Base-by-base conservation (phyloP, 2,329 filamentous ascomycete genomes). In the Bimuria novae-zelandiae region DNA sequence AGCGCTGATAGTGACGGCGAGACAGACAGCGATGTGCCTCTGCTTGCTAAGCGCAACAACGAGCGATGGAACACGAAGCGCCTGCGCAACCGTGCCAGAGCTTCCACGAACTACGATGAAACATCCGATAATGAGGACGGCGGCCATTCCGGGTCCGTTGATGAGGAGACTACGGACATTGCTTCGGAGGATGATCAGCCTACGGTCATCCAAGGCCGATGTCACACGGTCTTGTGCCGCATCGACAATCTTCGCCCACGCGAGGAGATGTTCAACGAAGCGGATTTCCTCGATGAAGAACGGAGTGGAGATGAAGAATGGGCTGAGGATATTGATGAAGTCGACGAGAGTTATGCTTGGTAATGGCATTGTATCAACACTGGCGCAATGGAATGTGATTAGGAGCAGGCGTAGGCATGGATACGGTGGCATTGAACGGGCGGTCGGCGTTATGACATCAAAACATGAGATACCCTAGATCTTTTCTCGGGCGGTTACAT, bases 231-330 rank as follows among this genome's bases (percentile, higher is more conserved):
- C 16, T 83, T 89, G 54, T 81, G 92, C 37, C 77, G 84, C 39
- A 86, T 92, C 60, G 89, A 92, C 71, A 92, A 92, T 68, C 83
- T 89, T 66, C 86, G 90, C 55, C 85, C 86, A 4, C 80, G 80
- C 2, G 89, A 91, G 73, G 76, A 82, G 21, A 85, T 88, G 55
- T 89, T 82, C 58, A 81, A 81, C 19, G 89, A 91, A 78, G 84
- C 82, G 1, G 89, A 93, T 67, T 92, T 93, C 62, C 71, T 89
- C 12, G 84, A 87, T 58, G 79, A 78, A 19, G 84, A 86, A 63
- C 70, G 74, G 73, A 89, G 72, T 71, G 79, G 79, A 3, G 80
- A 83, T 51, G 81, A 84, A 30, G 80, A 84, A 32, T 72, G 81
- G 83, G 79, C 85, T 44, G 84, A 44, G 17, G 27, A 82, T 4